A percentile compares a stretch with the other conserved stretches of the same genome.
Evolutionary conservation across 2,329 filamentous ascomycete genomes (phyloP).

Genomic region (Aureobasidium pullulans): DNA sequence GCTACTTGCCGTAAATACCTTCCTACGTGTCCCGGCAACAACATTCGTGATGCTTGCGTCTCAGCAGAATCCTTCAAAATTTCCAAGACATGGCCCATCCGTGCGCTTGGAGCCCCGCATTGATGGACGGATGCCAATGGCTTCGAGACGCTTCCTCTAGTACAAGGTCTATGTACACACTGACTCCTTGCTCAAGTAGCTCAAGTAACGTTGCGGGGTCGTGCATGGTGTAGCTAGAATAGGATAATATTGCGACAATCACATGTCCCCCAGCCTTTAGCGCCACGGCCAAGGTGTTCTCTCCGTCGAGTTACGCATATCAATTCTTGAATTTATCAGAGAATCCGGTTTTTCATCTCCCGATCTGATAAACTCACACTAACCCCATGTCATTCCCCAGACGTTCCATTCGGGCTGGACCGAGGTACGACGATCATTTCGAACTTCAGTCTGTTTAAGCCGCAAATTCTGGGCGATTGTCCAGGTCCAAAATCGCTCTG

Average conservation of each 20-base stretch:
- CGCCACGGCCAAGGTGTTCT: background rate
- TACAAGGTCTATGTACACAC: background rate
- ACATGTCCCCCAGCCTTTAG: conserved; percentile 2
- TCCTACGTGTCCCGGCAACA: background rate
- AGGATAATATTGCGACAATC: background rate
- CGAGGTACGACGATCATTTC: background rate
- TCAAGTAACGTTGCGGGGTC: background rate
- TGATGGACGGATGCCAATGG: conserved; percentile 1
- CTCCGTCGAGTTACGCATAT: background rate
- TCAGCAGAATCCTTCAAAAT: conserved; percentile 10
- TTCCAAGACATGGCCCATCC: background rate
- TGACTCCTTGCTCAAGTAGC: background rate
- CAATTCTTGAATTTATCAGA: background rate
- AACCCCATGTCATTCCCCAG: background rate
- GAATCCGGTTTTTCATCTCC: no score
- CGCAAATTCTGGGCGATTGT: background rate
- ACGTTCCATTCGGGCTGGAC: background rate
- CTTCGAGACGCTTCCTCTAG: conserved; percentile 5
- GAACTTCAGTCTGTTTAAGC: background rate
- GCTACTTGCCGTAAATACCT: background rate
- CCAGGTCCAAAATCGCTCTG: background rate
- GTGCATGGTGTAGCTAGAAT: background rate
- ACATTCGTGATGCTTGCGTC: conserved; percentile 1
- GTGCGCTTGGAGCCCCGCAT: conserved; percentile 1
- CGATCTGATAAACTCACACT: no score